Conservation (phyloP, 2,329 filamentous ascomycete species). For the Leptographium flavum region DNA sequence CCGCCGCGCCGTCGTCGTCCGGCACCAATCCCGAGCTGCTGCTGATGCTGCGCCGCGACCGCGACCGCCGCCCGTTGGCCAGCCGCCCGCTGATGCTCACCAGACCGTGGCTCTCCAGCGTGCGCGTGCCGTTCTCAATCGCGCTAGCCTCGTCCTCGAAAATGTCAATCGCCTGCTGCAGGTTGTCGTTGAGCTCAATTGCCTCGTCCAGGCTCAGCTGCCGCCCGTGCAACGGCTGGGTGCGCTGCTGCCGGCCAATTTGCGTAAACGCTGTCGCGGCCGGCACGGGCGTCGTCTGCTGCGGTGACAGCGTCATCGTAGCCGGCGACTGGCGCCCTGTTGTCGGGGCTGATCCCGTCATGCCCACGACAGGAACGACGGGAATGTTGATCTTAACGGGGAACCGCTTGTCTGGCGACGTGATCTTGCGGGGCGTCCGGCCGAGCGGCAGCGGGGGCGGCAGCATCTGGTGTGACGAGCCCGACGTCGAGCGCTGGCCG, state of each 20-base stretch:
- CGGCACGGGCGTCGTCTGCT: conserved; percentile 5
- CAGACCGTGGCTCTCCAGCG: conserved; percentile 19
- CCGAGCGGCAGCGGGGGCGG: conserved; percentile 17
- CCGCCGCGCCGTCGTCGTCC: conserved; percentile 29
- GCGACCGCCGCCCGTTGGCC: conserved; percentile 6
- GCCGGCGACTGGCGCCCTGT: not conserved
- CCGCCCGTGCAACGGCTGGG: conserved; percentile 16
- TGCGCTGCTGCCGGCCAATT: conserved; percentile 9
- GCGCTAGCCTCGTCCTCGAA: conserved; percentile 38
- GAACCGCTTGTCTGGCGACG: conserved; percentile 41
- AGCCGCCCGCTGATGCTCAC: conserved; percentile 16
- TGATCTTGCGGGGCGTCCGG: conserved; percentile 32
- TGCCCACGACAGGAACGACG: too few species aligned
- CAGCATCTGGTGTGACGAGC: conserved; percentile 14
- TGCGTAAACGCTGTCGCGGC: conserved; percentile 6
- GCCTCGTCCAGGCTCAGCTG: conserved; percentile 37
- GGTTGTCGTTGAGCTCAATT: conserved; percentile 37
- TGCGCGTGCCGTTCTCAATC: conserved; percentile 12
- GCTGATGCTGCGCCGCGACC: not conserved
- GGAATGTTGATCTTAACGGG: conserved; percentile 40
- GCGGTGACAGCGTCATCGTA: not conserved
- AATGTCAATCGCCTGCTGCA: conserved; percentile 46
- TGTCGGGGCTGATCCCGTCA: not conserved
- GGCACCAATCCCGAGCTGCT: conserved; percentile 8
- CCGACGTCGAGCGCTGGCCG: not conserved